phyloP scores from a whole-genome alignment of 345 rosid species.

The Arabis hirsuta region DNA sequence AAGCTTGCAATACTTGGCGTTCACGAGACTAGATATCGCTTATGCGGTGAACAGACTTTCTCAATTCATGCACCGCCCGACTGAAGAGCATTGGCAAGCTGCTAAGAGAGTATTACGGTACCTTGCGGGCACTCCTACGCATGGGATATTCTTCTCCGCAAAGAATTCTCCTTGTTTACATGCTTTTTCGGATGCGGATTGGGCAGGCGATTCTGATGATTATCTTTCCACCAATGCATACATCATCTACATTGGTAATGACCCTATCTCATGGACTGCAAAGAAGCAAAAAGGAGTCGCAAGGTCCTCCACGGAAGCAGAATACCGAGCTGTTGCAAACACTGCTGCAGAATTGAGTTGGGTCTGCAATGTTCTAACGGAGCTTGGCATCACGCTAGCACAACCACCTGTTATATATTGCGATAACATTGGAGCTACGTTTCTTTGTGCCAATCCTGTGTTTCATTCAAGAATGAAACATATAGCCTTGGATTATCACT shows the following conservation, averaged over 20 bases:
- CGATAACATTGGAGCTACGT: not conserved
- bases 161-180: no score
- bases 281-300: not conserved
- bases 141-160: no score
- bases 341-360: not conserved
- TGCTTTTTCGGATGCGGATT: not conserved
- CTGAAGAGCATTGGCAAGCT: no score
- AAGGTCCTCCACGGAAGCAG: no score
- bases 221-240: not conserved
- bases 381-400: not conserved
- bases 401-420: not conserved
- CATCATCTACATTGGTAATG: not conserved
- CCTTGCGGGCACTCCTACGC: no score
- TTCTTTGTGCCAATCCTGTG: not conserved
- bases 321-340: not conserved
- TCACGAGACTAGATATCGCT: no score
- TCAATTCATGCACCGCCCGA: no score
- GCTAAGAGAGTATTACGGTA: no score
- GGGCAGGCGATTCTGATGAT: not conserved
- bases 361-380: not conserved
- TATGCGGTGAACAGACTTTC: no score
- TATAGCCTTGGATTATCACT: no score
- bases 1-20: no score
- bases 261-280: not conserved
- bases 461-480: no score